Base-by-base conservation (phyloP, 257 asterid species). In the Ocimum tenuiflorum region DNA sequence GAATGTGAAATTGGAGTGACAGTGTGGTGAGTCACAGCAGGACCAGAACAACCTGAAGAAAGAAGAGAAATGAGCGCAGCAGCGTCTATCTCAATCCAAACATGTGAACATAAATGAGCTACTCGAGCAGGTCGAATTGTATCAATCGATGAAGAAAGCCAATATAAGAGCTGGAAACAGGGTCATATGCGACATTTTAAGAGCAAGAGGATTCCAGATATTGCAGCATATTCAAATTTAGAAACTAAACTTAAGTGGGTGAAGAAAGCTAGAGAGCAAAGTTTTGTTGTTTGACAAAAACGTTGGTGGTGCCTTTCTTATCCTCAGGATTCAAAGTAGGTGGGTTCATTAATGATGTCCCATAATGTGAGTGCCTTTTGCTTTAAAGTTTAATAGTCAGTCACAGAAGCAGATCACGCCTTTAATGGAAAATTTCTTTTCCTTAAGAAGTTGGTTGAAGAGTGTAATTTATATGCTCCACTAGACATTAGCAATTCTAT, bases 231-330 rank as follows among this genome's bases (percentile, higher is more conserved):
- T 75, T 71, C 96, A 11, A 88, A 94, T 24, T 65, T 89, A 76
- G 97, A 89, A 77, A 80, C 83, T 57, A 88, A 87, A 36, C 84
- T 89, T 35, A 89, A 82, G 84, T 89, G 95, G 99, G 80, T 92
- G 72, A 76, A 47, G 73, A 92, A 86, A 78, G 95, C 97, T 58
- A 83, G 87, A 69, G 94, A 84, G 67, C 94, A 85, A 70, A 96
- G 96, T 53, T 88, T 89, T 46, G 71, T 50, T 23, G 71, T 77
- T 64, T 91, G 82, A 80, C 49, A 22, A 12, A 75, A 61, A 19
- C 42, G n/a, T 4, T 35, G 59, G 33, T 65, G 75, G 78, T 76
- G 51, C 53, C 20, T 59, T 35, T 53, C 50, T n/a, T n/a, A n/a
- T n/a, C n/a, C n/a, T n/a, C 62, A 17, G 35, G 24, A 47, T 45